These are phyloP conservation scores for Saccharum officinarum DNA, from an alignment of 176 grass and related monocot genomes.

Conservation along the genomic window DNA sequence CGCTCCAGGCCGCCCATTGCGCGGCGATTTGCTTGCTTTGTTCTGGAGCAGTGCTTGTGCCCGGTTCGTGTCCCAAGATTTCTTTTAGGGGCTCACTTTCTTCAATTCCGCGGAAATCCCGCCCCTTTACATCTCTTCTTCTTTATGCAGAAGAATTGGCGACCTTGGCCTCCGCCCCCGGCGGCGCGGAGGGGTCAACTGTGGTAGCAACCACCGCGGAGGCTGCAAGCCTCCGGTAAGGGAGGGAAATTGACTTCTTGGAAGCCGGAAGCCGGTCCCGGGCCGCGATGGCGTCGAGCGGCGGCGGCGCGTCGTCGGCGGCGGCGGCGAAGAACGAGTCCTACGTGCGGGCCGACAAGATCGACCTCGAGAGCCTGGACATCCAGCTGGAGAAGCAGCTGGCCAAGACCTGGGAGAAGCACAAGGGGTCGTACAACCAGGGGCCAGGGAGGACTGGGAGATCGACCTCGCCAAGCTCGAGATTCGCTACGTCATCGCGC, in stretches of 20 bases:
- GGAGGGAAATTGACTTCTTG: constrained; percentile 13
- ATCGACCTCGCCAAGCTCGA: constrained; percentile 68
- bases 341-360: constrained; percentile 66
- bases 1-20: neutral
- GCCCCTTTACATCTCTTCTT: neutral
- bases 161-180: neutral
- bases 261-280: neutral
- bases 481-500: constrained; percentile 51
- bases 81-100: neutral
- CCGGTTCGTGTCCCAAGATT: neutral
- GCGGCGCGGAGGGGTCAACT: neutral
- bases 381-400: constrained; percentile 70
- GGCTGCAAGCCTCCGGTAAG: neutral
- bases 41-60: neutral
- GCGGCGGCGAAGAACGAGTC: constrained; percentile 30
- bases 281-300: constrained; percentile 11
- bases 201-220: neutral
- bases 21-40: neutral
- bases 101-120: neutral
- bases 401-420: constrained; percentile 52
- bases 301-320: neutral
- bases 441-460: constrained; percentile 62
- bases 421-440: constrained; percentile 18
- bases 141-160: neutral
- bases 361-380: constrained; percentile 72